A percentile compares a stretch with the other conserved stretches of the same genome.
Conservation (phyloP, 805 yeast species). For the Candida sanyiensis region DNA sequence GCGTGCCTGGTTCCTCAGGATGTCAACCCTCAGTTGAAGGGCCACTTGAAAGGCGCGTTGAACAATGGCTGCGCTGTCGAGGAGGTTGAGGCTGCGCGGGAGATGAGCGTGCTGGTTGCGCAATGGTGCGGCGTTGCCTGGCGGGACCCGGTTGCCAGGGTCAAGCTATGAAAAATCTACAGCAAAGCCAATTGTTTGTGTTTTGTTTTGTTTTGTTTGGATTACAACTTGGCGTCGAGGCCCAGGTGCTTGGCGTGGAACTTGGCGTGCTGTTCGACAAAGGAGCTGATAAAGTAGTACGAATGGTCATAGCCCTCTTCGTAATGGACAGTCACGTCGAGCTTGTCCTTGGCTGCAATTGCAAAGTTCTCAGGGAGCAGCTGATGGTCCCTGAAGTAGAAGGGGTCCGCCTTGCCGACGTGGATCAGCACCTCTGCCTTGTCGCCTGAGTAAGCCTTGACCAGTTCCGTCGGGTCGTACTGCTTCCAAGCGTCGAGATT, state of each 20-base stretch:
- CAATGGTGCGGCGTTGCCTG: constrained; percentile 72
- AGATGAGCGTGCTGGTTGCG: constrained; percentile 57
- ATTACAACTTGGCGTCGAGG: constrained; percentile 19
- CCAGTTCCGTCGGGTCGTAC: constrained; percentile 81
- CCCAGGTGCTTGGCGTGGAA: constrained; percentile 72
- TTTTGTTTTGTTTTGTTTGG: neutral
- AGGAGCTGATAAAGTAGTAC: constrained; percentile 77
- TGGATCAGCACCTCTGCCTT: constrained; percentile 64
- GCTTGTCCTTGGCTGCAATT: constrained; percentile 47
- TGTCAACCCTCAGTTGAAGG: constrained; percentile 88
- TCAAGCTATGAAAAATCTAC: constrained; percentile 15
- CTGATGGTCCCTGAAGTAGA: constrained; percentile 53
- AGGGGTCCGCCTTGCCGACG: constrained; percentile 75
- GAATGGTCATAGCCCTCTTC: constrained; percentile 87
- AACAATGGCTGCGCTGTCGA: constrained; percentile 69
- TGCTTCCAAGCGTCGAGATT: constrained; percentile 49
- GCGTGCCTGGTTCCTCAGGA: constrained; percentile 86
- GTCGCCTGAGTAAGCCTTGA: constrained; percentile 51
- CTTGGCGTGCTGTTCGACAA: constrained; percentile 75
- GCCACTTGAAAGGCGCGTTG: constrained; percentile 81
- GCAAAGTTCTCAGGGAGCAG: constrained; percentile 71
- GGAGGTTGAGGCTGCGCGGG: constrained; percentile 55
- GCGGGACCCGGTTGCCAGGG: constrained; percentile 35
- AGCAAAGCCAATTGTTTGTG: neutral
- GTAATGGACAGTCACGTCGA: constrained; percentile 55